Base-by-base conservation (phyloP, 805 yeast genomes). In the Cyberlindnera misumaiensis region DNA sequence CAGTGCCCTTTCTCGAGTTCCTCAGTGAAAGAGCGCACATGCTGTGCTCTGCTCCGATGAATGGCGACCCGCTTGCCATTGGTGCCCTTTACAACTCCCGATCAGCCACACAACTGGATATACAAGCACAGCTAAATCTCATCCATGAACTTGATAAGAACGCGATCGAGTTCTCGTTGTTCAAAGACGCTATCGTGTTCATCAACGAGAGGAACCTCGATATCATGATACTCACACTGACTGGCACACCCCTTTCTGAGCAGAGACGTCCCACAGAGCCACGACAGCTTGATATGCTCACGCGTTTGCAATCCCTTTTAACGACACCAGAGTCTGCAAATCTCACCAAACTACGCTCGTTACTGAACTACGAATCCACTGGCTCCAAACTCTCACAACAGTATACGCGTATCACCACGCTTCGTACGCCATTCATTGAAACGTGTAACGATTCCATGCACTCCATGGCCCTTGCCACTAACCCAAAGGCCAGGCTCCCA, bases 371-470 rank as follows among this genome's bases (percentile, higher is more conserved):
- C 29, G 59, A 64, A 13, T 60, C 71, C 1, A 65, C 78, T 2
- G 61, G 62, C n/a, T 59, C 57, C 14, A 47, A 44, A 3, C 55
- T 77, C 20, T 59, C 67, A 3, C 59, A 61, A 24, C 66, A 69
- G 31, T 59, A 70, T 34, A 62, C 69, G 0, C 51, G 58, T 35
- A 36, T 59, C 13, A 63, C 65, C 22, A 68, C 78, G 0, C 44
- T 55, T 3, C 49, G 51, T 13, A 55, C 56, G 28, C 73, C 75
- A 4, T 77, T 75, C 48, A 58, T 60, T 39, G 74, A 70, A 15
- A 72, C 74, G 14, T 79, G 85, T 46, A 64, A 67, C 35, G 64
- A 69, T 35, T 13, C 36, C 17, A n/a, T 31, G 5, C 59, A 53
- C 28, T 38, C 51, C 11, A 42, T 27, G 9, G 20, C 36, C 11